These are phyloP conservation scores for Arctium minus DNA, from an alignment of 129 eudicot species.

Conservation along the genomic window DNA sequence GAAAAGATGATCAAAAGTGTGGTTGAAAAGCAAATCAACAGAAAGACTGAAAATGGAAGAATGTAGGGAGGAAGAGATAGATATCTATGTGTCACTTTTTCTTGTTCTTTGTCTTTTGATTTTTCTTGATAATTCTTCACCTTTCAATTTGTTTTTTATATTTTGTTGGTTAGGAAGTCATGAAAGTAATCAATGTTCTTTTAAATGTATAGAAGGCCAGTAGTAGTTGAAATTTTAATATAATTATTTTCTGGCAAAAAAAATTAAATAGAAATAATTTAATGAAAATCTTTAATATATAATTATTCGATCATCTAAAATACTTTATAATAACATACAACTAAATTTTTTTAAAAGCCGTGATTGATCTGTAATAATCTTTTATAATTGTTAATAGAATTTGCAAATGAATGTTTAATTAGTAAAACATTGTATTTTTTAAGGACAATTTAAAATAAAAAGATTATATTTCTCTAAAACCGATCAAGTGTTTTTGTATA, in stretches of 20 bases:
- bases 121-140: conserved; percentile 17
- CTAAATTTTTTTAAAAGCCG: too few species aligned
- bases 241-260: not conserved
- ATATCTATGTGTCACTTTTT: conserved; percentile 11
- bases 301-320: too few species aligned
- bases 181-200: conserved; percentile 43
- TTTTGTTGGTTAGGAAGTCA: conserved; percentile 58
- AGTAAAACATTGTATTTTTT: too few species aligned
- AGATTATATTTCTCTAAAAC: too few species aligned
- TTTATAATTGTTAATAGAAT: too few species aligned
- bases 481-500: too few species aligned
- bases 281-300: too few species aligned
- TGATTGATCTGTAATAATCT: too few species aligned
- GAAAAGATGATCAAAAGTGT: not conserved
- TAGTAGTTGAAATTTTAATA: conserved; percentile 22
- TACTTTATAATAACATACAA: too few species aligned
- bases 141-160: conserved; percentile 23
- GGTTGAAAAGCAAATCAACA: not conserved
- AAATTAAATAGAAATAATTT: not conserved
- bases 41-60: not conserved
- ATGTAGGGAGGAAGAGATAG: conserved; percentile 11
- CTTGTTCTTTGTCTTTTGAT: conserved; percentile 16
- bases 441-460: too few species aligned
- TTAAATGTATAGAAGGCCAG: conserved; percentile 24
- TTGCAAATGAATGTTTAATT: too few species aligned